Base-by-base conservation (phyloP, 371 early-diverging fungal species). In the Nosema muscidifuracis region DNA sequence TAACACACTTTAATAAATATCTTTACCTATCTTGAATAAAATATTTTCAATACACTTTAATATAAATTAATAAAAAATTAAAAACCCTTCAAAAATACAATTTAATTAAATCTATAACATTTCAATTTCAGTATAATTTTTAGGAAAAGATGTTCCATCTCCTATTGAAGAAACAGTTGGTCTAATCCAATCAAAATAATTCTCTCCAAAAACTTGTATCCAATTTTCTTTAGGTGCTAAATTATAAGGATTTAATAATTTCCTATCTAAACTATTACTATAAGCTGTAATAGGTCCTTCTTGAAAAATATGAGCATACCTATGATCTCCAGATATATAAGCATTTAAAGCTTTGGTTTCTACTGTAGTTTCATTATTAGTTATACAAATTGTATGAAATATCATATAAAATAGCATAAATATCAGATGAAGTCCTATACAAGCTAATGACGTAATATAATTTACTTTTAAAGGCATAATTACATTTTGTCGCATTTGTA, bases 351-450 rank as follows among this genome's bases (percentile, higher is more conserved):
- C 75, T 47, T 57, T 76, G 63, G 77, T 78, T 78, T 97, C 98
- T 71, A 96, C 92, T 13, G 94, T 93, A 0, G 96, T 95, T 16
- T 91, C 90, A 82, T 95, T 95, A 69, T 83, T 85, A 2, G 84
- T 77, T 75, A 91, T 88, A 73, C 88, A 90, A 42, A 89, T 65
- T 71, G 94, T 94, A 82, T 88, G 94, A 43, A 86, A 79, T 26
- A 87, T 85, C 53, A 96, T 84, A 1, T 88, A 83, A 26, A 89
- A 91, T 30, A 92, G 16, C 44, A 38, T 61, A 92, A 16, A 86
- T 86, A 71, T 90, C 65, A 30, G 90, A 82, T 30, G 89, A 86
- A 30, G 88, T 77, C 20, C 86, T 82, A 34, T 87, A 82, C 64
- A 89, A 78, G 12, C 66, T 26, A 90, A 69, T 70, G 53, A 61